A percentile compares a stretch with the other conserved stretches of the same genome.
phyloP scores from a whole-genome alignment of 2,329 filamentous ascomycete genomes.

The Lasiodiplodia gonubiensis region DNA sequence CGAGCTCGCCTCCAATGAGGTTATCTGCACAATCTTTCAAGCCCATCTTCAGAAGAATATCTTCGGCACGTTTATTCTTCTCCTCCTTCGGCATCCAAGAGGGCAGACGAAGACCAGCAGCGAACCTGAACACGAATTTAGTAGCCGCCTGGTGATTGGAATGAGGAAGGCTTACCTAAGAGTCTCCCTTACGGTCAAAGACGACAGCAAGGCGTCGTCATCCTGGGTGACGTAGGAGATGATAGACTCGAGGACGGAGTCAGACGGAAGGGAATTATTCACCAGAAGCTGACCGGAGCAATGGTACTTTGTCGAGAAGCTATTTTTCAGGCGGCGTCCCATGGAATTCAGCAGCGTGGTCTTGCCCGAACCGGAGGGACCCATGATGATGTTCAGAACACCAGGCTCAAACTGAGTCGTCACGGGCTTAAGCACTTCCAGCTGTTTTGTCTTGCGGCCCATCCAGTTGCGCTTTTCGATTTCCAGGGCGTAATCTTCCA shows the following conservation, averaged over 20 bases:
- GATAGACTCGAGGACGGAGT: constrained; percentile 71
- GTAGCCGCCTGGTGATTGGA: neutral
- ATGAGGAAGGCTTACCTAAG: constrained; percentile 47
- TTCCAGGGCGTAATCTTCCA: constrained; percentile 68
- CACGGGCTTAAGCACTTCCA: constrained; percentile 69
- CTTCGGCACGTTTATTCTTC: constrained; percentile 71
- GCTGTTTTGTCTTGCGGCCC: constrained; percentile 52
- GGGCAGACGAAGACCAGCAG: constrained; percentile 73
- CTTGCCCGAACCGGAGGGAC: constrained; percentile 78
- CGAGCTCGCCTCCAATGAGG: constrained; percentile 71
- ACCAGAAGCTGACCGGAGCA: constrained; percentile 69
- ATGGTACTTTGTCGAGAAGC: constrained; percentile 66
- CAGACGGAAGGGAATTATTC: constrained; percentile 71
- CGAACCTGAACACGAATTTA: constrained; percentile 42
- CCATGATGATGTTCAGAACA: constrained; percentile 77
- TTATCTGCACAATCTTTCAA: constrained; percentile 80
- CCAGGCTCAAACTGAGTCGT: constrained; percentile 71
- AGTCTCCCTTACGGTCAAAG: constrained; percentile 77
- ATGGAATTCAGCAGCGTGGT: constrained; percentile 76
- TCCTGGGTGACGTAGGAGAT: constrained; percentile 81
- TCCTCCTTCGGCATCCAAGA: constrained; percentile 72
- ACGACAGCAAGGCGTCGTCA: constrained; percentile 75
- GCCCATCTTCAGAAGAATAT: constrained; percentile 75
- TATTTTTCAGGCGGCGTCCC: constrained; percentile 69
- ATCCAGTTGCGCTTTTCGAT: constrained; percentile 65